Base-by-base conservation (phyloP, 2,329 filamentous ascomycete species). In the Fusarium humuli region DNA sequence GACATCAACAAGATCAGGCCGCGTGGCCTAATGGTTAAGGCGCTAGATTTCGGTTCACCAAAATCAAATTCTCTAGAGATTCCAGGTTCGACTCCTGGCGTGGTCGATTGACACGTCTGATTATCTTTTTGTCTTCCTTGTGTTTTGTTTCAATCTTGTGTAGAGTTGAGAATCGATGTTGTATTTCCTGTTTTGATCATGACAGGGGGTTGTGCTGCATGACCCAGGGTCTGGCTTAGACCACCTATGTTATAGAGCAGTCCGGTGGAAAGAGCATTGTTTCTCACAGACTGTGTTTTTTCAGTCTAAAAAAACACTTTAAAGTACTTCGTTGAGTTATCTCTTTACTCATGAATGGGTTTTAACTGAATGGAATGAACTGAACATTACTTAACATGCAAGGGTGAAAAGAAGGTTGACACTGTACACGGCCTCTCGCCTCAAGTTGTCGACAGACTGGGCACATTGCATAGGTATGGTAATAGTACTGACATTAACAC, bases 21-120 rank as follows among this genome's bases (percentile, higher is more conserved):
- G 52, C 52, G 52, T 55, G 52, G 52, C 52, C 52, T 55, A 55
- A 55, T 55, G 52, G 52, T 29, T 55, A 55, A 55, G 52, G 52
- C 52, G 52, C 52, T 55, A 55, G 52, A 55, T 55, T 55, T 55
- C 52, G 52, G 52, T 47, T 22, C 11, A 44, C 27, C 42, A 27
- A 27, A 32, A 55, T 41, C 32, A 22, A 55, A 46, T 42, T 10
- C 52, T 55, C 52, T 55, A 55, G 52, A 55, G 52, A 55, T 55
- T 55, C 8, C 41, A 55, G 52, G 52, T 55, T 55, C 52, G 52
- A 55, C 41, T 55, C 52, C 52, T 55, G 52, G 8, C 52, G 52
- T 11, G 52, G 52, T 55, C 52, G 22, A 61, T 59, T 45, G 6
- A 59, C 12, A 49, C 5, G 25, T 46, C 41, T 61, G 45, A 40